phyloP scores from a whole-genome alignment of 2,329 filamentous ascomycete genomes.

The Colletotrichum melonis region DNA sequence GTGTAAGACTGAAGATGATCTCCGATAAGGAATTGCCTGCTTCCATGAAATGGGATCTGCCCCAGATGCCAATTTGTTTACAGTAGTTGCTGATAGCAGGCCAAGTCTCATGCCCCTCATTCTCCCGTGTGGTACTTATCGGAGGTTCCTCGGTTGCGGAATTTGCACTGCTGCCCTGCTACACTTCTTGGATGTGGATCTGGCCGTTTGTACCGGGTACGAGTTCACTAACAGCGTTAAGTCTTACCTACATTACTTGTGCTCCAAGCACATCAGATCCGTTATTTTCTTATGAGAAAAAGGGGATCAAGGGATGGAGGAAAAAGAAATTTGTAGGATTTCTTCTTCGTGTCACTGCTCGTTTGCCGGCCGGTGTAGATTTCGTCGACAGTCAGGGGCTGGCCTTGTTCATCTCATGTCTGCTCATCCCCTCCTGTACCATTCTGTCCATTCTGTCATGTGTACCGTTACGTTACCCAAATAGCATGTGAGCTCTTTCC shows the following conservation, averaged over 20 bases:
- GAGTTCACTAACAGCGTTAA: not conserved
- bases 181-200: not conserved
- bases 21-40: not conserved
- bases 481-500: constrained; percentile 9
- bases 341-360: not conserved
- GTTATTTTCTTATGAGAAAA: not conserved
- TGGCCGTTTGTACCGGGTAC: not conserved
- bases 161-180: not conserved
- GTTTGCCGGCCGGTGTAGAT: not conserved
- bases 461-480: not conserved
- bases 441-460: not conserved
- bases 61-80: not conserved
- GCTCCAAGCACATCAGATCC: not conserved
- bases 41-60: not conserved
- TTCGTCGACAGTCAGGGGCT: not conserved
- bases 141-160: not conserved
- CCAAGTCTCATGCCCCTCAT: not conserved
- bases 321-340: not conserved
- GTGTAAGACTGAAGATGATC: not conserved
- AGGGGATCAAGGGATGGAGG: not conserved
- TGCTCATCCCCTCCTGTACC: not conserved
- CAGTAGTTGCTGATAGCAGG: not conserved
- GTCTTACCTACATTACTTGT: not conserved
- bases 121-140: not conserved
- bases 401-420: constrained; percentile 27